Evolutionary conservation across 176 grass and related monocot species (phyloP).

Genomic region (Aegilops speltoides): DNA sequence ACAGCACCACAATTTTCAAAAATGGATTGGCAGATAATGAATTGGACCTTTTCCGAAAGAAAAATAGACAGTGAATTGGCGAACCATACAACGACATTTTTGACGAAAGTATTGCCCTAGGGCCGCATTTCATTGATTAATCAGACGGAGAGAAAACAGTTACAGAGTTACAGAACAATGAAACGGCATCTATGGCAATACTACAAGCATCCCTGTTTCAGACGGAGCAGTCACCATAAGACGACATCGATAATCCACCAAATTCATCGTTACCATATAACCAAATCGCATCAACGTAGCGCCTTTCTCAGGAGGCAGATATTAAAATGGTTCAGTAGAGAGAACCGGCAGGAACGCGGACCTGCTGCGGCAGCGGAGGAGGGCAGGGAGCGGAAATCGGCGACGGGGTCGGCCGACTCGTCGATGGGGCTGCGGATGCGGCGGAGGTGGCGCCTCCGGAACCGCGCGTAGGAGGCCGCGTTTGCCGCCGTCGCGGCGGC

Average conservation of each 20-base stretch:
- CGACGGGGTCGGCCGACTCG: constrained; percentile 64
- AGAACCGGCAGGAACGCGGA: background rate
- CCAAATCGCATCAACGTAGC: constrained; percentile 11
- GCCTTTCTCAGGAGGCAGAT: background rate
- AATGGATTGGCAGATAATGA: background rate
- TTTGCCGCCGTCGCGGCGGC: constrained; percentile 54
- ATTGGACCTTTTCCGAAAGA: background rate
- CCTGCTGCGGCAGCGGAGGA: constrained; percentile 10
- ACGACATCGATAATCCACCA: background rate
- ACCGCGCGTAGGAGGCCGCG: constrained; percentile 62
- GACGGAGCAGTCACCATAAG: no score
- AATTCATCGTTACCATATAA: background rate
- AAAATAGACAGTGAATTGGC: background rate
- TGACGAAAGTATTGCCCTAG: no score
- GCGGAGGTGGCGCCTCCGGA: constrained; percentile 61
- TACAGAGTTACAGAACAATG: no score
- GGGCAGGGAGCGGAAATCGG: constrained; percentile 57
- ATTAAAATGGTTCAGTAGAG: background rate
- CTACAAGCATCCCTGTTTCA: no score
- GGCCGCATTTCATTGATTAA: no score
- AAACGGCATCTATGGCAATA: no score
- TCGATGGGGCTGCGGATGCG: constrained; percentile 64
- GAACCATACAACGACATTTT: background rate
- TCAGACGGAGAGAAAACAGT: no score
- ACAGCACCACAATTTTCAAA: background rate